phyloP scores from a whole-genome alignment of 306 rosid species.

The barrel medic (Medicago truncatula) region DNA sequence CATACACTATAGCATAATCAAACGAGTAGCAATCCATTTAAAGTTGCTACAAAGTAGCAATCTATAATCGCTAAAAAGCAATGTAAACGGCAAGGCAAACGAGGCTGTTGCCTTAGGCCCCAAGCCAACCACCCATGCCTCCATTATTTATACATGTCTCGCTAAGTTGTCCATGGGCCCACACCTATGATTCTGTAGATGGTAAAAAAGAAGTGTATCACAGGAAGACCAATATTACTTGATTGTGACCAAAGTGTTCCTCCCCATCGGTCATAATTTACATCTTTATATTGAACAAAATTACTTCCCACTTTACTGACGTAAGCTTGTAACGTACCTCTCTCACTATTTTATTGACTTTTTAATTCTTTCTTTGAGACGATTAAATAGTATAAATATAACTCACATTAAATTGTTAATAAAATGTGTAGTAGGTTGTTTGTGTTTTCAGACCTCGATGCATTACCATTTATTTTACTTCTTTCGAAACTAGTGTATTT shows the following conservation, averaged over 20 bases:
- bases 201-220: too few relatives aligned
- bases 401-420: not conserved
- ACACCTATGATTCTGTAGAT: too few relatives aligned
- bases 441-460: not conserved
- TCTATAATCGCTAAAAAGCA: not conserved
- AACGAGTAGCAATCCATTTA: slow-evolving; percentile 26
- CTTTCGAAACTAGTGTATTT: not conserved
- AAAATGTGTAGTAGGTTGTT: not conserved
- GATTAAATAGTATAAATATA: too few relatives aligned
- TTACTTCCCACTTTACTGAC: not conserved
- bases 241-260: not conserved
- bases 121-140: too few relatives aligned
- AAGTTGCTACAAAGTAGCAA: not conserved
- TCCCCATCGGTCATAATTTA: not conserved
- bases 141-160: too few relatives aligned
- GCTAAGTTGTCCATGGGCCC: too few relatives aligned
- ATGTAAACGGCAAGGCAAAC: not conserved
- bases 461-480: not conserved
- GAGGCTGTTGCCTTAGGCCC: too few relatives aligned
- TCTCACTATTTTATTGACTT: not conserved
- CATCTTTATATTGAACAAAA: not conserved
- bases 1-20: slow-evolving; percentile 22
- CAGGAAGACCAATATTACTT: too few relatives aligned
- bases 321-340: not conserved
- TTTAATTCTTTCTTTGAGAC: not conserved